Evolutionary conservation across 1,284 basidiomycete species (phyloP).

Genomic region (Sporisorium scitamineum): DNA sequence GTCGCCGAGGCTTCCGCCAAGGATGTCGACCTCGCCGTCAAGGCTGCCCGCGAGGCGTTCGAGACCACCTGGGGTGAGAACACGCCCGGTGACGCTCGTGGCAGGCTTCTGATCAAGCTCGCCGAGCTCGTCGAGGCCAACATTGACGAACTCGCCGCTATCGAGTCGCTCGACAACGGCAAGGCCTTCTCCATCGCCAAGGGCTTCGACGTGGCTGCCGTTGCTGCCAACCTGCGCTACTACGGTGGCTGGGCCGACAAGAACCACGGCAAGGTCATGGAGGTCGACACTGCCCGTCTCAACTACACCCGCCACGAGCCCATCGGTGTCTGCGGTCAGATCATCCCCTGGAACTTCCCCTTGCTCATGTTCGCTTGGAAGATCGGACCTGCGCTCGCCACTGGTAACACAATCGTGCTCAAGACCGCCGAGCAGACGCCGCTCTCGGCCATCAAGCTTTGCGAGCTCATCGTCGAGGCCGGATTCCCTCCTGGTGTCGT

Average conservation of each 20-base stretch:
- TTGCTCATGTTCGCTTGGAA: slow-evolving; percentile 70
- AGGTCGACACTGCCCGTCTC: slow-evolving; percentile 81
- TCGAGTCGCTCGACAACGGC: slow-evolving; percentile 76
- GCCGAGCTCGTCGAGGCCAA: slow-evolving; percentile 80
- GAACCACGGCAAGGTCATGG: slow-evolving; percentile 83
- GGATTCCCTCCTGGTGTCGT: slow-evolving; percentile 83
- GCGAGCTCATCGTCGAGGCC: slow-evolving; percentile 80
- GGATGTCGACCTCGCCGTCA: slow-evolving; percentile 64
- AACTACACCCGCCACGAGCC: slow-evolving; percentile 84
- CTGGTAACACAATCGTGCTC: slow-evolving; percentile 71
- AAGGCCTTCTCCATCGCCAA: slow-evolving; percentile 80
- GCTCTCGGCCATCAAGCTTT: slow-evolving; percentile 77
- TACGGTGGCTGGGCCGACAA: slow-evolving; percentile 80
- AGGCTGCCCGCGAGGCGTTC: slow-evolving; percentile 61
- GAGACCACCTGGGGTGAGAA: slow-evolving; percentile 62
- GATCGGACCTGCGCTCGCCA: slow-evolving; percentile 73
- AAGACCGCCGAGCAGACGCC: slow-evolving; percentile 81
- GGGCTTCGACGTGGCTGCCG: slow-evolving; percentile 77
- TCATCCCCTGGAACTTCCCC: slow-evolving; percentile 78
- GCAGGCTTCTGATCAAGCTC: slow-evolving; percentile 76
- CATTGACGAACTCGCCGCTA: slow-evolving; percentile 75
- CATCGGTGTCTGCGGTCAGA: slow-evolving; percentile 80
- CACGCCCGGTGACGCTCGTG: slow-evolving; percentile 76
- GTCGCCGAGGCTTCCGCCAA: slow-evolving; percentile 65
- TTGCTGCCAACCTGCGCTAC: slow-evolving; percentile 77